Base-by-base conservation (phyloP, 2,329 filamentous ascomycete genomes). In the Fusarium proliferatum region DNA sequence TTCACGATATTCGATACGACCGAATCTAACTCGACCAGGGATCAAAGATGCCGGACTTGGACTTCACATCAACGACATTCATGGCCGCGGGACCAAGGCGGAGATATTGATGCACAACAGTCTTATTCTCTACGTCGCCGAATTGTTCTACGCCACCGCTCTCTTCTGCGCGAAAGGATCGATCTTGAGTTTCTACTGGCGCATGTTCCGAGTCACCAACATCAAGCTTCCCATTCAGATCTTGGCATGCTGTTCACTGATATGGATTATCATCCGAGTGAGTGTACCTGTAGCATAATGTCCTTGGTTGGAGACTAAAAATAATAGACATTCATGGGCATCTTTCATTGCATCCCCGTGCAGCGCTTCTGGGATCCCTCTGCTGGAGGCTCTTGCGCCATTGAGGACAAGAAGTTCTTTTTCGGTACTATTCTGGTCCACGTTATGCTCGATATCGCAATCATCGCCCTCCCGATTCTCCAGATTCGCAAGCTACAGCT, bases 381-480 rank as follows among this genome's bases (percentile, higher is more conserved):
- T 0, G 61, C 64, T 2, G 65, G 63, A 5, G 65, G 64, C 23
- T 41, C 33, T 13, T 77, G 75, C 4, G 55, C 58, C 2, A 76
- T 77, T 23, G 66, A 81, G 45, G 78, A 79, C n/a, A 72, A 73
- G 8, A 79, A 76, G 38, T 82, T 81, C 71, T 81, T 81, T 64
- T 79, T 81, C 43, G 80, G 80, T 13, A 81, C 79, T 1, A 74
- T 80, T 9, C 38, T 81, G 4, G 72, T 74, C 0, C 81, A 83
- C 41, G 66, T 80, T 5, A 28, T 80, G 3, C 72, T 82, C 17
- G 81, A 83, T 9, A 41, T 82, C 6, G 65, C 57, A 16, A 81
- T 82, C 19, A 57, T 83, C 7, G 64, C 70, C 2, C 66, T 82
- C 1, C 81, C 81, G 0, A 67, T 80, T 7, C 51, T 81, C 10